Evolutionary conservation across 2,329 filamentous ascomycete genomes (phyloP).

Genomic region (Aspergillus sp.): DNA sequence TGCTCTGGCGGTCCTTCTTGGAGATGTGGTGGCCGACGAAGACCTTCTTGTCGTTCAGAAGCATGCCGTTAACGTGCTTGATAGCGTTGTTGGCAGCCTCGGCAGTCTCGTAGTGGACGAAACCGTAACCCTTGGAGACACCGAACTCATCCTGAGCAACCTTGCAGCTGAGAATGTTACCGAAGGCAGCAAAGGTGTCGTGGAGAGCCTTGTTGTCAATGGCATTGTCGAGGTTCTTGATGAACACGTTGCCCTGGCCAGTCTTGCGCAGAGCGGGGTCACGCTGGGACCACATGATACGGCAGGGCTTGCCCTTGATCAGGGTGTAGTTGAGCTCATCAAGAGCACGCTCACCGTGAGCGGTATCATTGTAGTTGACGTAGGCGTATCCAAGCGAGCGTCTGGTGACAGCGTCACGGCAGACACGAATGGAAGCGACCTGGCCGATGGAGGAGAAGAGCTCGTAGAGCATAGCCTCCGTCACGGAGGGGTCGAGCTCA

Average conservation of each 20-base stretch:
- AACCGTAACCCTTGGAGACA: slow-evolving; percentile 98
- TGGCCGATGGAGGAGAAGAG: slow-evolving; percentile 99
- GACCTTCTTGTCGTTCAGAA: slow-evolving; percentile 99
- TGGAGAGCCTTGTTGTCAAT: slow-evolving; percentile 99
- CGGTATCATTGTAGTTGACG: slow-evolving; percentile 99
- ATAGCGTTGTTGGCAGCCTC: slow-evolving; percentile 96
- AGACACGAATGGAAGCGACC: slow-evolving; percentile 98
- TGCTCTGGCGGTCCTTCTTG: slow-evolving; percentile 99
- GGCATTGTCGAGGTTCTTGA: slow-evolving; percentile 98
- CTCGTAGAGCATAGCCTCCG: slow-evolving; percentile 99
- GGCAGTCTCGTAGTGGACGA: slow-evolving; percentile 99
- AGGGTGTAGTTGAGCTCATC: slow-evolving; percentile 99
- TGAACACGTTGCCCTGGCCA: slow-evolving; percentile 98
- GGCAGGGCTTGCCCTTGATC: slow-evolving; percentile 98
- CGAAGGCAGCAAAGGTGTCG: slow-evolving; percentile 98
- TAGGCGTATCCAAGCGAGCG: slow-evolving; percentile 99
- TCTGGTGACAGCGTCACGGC: slow-evolving; percentile 97
- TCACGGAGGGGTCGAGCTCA: slow-evolving; percentile 96
- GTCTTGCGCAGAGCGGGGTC: slow-evolving; percentile 99
- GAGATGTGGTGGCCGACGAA: slow-evolving; percentile 99
- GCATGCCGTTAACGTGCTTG: slow-evolving; percentile 99
- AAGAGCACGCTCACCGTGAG: slow-evolving; percentile 94
- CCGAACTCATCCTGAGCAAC: slow-evolving; percentile 96
- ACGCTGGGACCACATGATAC: slow-evolving; percentile 99
- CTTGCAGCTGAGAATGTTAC: slow-evolving; percentile 99